These are phyloP conservation scores for Jasminum sambac DNA, from an alignment of 257 asterid species.

Conservation along the genomic window DNA sequence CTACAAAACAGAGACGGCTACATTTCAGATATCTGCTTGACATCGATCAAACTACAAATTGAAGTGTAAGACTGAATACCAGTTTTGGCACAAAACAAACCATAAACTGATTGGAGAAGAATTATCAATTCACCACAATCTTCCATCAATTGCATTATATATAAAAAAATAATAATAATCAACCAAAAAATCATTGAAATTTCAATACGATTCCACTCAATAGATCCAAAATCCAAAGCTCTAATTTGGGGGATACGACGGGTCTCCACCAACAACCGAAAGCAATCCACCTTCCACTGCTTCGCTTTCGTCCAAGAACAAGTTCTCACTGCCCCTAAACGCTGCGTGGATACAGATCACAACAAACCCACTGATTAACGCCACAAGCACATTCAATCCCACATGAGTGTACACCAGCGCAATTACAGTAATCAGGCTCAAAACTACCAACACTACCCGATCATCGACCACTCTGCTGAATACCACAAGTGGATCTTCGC, in stretches of 20 bases:
- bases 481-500: slow-evolving; percentile 54
- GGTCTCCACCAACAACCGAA: slow-evolving; percentile 58
- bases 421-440: slow-evolving; percentile 66
- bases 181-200: slow-evolving; percentile 5
- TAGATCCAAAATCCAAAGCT: slow-evolving; percentile 2
- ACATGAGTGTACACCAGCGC: slow-evolving; percentile 64
- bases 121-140: background rate
- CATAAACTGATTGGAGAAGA: background rate
- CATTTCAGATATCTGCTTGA: background rate
- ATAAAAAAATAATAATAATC: background rate
- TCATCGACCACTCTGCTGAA: slow-evolving; percentile 52
- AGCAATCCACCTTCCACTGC: slow-evolving; percentile 73
- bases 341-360: slow-evolving; percentile 57
- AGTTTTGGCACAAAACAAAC: background rate
- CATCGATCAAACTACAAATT: background rate
- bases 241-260: slow-evolving; percentile 11
- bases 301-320: slow-evolving; percentile 77
- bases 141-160: background rate
- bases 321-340: slow-evolving; percentile 61
- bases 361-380: slow-evolving; percentile 57
- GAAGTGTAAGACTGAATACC: background rate
- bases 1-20: background rate
- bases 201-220: background rate
- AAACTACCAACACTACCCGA: slow-evolving; percentile 47
- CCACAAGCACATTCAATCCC: slow-evolving; percentile 70